phyloP scores from a whole-genome alignment of 2,329 filamentous ascomycete species.

The Penicillium hesseltinei region DNA sequence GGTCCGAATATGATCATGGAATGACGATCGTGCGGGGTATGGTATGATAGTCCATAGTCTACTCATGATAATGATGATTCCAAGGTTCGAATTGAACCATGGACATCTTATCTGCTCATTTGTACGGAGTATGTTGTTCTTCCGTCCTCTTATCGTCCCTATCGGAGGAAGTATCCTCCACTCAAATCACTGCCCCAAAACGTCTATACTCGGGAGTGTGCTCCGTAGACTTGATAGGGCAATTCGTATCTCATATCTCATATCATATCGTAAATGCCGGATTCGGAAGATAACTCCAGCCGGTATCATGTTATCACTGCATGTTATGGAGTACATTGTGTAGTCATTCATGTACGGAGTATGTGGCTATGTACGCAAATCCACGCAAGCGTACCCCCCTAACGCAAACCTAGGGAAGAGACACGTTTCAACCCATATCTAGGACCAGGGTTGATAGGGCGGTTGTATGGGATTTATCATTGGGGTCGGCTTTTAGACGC shows the following conservation, averaged over 20 bases:
- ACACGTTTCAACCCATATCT: slow-evolving; percentile 17
- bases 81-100: neutral
- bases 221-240: slow-evolving; percentile 3
- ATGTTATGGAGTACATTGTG: neutral
- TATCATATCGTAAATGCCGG: neutral
- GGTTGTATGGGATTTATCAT: slow-evolving; percentile 7
- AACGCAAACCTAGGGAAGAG: neutral
- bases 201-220: neutral
- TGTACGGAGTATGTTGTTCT: neutral
- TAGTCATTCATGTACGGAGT: neutral
- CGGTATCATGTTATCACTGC: neutral
- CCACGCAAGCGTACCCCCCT: neutral
- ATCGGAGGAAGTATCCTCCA: slow-evolving; percentile 2
- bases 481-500: neutral
- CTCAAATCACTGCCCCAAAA: neutral
- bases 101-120: neutral
- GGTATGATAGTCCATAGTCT: neutral
- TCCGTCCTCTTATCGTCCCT: neutral
- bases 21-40: slow-evolving; percentile 28
- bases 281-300: slow-evolving; percentile 2
- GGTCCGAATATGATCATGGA: slow-evolving; percentile 9
- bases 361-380: neutral
- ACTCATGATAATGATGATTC: neutral
- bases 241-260: slow-evolving; percentile 2
- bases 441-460: neutral